Percentiles rank a stretch among this genome's conserved stretches.
phyloP scores from a whole-genome alignment of 2,329 filamentous ascomycete genomes.

The Metarhizium rileyi region DNA sequence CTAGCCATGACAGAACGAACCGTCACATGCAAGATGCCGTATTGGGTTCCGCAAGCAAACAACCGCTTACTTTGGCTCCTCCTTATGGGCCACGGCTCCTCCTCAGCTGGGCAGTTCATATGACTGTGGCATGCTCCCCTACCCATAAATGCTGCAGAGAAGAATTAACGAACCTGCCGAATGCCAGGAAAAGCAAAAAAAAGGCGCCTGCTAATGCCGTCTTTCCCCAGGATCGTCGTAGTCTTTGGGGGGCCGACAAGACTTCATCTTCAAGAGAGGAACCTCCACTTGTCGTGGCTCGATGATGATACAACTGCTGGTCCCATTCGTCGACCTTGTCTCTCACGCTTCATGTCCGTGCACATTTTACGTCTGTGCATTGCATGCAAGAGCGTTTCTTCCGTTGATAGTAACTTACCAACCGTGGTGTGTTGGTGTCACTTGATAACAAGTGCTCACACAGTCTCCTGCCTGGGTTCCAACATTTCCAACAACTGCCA shows the following conservation, averaged over 20 bases:
- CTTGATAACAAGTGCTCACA: too few relatives aligned
- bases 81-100: not conserved
- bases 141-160: not conserved
- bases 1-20: too few relatives aligned
- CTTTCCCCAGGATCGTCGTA: not conserved
- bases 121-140: not conserved
- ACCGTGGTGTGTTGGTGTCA: too few relatives aligned
- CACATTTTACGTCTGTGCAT: not conserved
- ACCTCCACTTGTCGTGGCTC: not conserved
- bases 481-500: too few relatives aligned
- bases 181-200: not conserved
- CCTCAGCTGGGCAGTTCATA: not conserved
- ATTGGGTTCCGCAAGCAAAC: not conserved
- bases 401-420: too few relatives aligned
- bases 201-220: not conserved
- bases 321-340: not conserved
- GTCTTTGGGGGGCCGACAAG: not conserved
- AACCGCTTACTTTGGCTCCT: not conserved
- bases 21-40: not conserved
- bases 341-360: not conserved
- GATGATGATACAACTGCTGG: not conserved
- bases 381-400: too few relatives aligned
- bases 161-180: not conserved
- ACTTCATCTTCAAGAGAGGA: not conserved
- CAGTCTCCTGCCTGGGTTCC: too few relatives aligned